Evolutionary conservation across 2,329 filamentous ascomycete species (phyloP).

Genomic region (Alternaria panax): DNA sequence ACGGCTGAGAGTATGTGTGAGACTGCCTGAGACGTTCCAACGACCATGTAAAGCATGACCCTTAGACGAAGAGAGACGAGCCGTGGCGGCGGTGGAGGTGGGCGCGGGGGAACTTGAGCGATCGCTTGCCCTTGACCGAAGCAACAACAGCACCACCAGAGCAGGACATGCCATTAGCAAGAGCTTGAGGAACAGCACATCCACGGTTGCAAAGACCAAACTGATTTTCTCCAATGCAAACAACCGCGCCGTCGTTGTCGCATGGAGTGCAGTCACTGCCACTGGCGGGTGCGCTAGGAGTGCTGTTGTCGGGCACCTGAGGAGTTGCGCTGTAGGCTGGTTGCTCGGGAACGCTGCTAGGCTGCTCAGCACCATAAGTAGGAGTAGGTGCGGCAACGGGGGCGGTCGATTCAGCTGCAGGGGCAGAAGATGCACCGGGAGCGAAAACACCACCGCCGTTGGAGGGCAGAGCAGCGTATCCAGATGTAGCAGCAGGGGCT

Average conservation of each 20-base stretch:
- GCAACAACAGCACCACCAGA: conserved; percentile 39
- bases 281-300: conserved; percentile 16
- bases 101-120: conserved; percentile 31
- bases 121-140: conserved; percentile 21
- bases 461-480: conserved; percentile 6
- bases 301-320: conserved; percentile 16
- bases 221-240: conserved; percentile 53
- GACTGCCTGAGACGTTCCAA: conserved; percentile 2
- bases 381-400: conserved; percentile 1
- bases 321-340: conserved; percentile 7
- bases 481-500: conserved; percentile 6
- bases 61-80: conserved; percentile 31
- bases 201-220: conserved; percentile 57
- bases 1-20: conserved; percentile 15
- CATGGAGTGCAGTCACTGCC: conserved; percentile 45
- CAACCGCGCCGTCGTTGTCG: conserved; percentile 50
- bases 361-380: conserved; percentile 14
- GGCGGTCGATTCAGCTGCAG: conserved; percentile 12
- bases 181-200: conserved; percentile 50
- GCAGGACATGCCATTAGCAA: conserved; percentile 55
- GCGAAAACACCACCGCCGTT: conserved; percentile 36
- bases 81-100: conserved; percentile 42
- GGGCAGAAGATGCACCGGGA: conserved; percentile 42
- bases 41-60: conserved; percentile 4
- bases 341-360: conserved; percentile 12